Evolutionary conservation across 495 filamentous ascomycete species (phyloP).

Genomic region (Xylaria intraflava): DNA sequence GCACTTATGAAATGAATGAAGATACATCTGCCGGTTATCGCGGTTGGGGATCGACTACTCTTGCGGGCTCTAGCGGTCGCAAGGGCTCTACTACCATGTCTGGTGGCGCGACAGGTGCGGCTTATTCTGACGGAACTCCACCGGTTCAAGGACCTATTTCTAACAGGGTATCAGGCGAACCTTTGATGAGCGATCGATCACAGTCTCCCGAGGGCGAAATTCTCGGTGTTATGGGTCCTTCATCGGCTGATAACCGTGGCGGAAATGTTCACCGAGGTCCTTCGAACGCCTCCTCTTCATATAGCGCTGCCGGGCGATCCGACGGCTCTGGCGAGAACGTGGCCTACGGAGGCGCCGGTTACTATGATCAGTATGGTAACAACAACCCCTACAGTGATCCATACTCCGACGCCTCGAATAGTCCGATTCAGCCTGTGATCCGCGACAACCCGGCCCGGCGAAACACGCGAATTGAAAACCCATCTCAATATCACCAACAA

Average conservation of each 20-base stretch:
- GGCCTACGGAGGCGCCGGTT: slow-evolving; percentile 41
- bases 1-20: slow-evolving; percentile 60
- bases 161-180: slow-evolving; percentile 67
- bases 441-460: slow-evolving; percentile 86
- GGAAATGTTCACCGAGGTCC: slow-evolving; percentile 77
- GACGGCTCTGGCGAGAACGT: slow-evolving; percentile 73
- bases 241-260: slow-evolving; percentile 54
- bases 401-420: slow-evolving; percentile 34
- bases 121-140: slow-evolving; percentile 71
- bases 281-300: slow-evolving; percentile 94
- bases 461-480: slow-evolving; percentile 91
- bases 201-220: slow-evolving; percentile 63
- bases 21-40: slow-evolving; percentile 73
- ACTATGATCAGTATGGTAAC: slow-evolving; percentile 49
- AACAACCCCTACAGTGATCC: slow-evolving; percentile 43
- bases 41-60: slow-evolving; percentile 85
- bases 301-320: slow-evolving; percentile 75
- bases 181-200: slow-evolving; percentile 53
- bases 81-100: slow-evolving; percentile 86
- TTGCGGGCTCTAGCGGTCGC: slow-evolving; percentile 60
- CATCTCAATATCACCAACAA: slow-evolving; percentile 77
- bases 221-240: slow-evolving; percentile 64
- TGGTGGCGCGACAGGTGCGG: slow-evolving; percentile 55
- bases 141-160: slow-evolving; percentile 64
- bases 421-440: slow-evolving; percentile 65